Evolutionary conservation across 2,329 filamentous ascomycete species (phyloP).

Genomic region (Ceratocystis smalleyi): DNA sequence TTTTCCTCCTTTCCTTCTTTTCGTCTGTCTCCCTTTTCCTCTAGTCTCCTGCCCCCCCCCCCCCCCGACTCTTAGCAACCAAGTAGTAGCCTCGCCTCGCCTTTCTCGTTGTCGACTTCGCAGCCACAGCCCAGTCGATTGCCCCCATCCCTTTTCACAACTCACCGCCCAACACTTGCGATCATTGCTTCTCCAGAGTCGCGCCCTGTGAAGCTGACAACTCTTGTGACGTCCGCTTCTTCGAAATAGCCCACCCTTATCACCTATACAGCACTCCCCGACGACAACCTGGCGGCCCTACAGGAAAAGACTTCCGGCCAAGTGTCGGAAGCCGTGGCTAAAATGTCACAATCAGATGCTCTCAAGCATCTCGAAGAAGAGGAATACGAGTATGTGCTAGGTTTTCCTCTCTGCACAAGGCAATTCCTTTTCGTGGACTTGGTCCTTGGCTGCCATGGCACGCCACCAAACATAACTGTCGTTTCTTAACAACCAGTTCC

Average conservation of each 20-base stretch:
- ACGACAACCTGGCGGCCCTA: constrained; percentile 45
- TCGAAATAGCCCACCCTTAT: neutral
- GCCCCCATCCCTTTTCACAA: too few species aligned
- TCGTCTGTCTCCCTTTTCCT: neutral
- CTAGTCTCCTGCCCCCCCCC: neutral
- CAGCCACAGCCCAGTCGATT: neutral
- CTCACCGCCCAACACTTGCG: neutral
- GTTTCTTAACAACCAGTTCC: neutral
- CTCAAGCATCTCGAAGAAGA: constrained; percentile 36
- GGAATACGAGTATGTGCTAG: constrained; percentile 48
- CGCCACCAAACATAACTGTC: neutral
- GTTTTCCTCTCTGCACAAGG: neutral
- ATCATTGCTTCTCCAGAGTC: neutral
- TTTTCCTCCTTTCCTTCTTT: neutral
- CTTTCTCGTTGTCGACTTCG: neutral
- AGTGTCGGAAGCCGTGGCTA: constrained; percentile 51
- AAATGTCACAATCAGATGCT: constrained; percentile 53
- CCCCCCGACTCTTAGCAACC: neutral
- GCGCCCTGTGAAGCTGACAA: neutral
- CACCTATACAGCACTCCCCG: neutral
- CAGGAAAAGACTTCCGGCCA: constrained; percentile 45
- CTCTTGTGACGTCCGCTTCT: constrained; percentile 1
- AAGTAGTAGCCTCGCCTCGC: neutral
- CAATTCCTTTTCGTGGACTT: neutral
- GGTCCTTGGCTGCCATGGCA: neutral